Percentiles rank a stretch among this genome's conserved stretches.
Conservation (phyloP, 306 rosid genomes). For the Clitoria ternatea region DNA sequence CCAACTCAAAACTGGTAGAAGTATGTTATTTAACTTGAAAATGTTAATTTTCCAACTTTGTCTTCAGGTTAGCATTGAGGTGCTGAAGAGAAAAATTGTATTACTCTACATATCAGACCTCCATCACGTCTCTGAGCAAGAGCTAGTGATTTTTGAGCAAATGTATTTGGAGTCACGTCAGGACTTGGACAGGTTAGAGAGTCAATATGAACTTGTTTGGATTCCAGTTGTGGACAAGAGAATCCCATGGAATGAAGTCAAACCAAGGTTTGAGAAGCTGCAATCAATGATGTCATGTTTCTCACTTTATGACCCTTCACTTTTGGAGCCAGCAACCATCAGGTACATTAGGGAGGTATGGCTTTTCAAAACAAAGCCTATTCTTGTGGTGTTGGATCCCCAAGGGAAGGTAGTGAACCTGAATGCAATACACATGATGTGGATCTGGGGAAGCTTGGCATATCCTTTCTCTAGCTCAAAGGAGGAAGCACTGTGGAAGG, state of each 20-base stretch:
- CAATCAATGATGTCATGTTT: constrained; percentile 46
- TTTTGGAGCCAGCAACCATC: constrained; percentile 32
- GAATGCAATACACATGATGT: constrained; percentile 71
- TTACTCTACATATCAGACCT: constrained; percentile 53
- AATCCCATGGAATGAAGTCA: background rate
- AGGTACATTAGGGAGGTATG: constrained; percentile 53
- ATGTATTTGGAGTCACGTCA: constrained; percentile 42
- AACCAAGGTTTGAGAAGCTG: constrained; percentile 23
- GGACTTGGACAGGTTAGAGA: constrained; percentile 22
- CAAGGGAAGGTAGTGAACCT: constrained; percentile 47
- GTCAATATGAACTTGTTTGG: constrained; percentile 60
- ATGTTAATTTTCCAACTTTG: background rate
- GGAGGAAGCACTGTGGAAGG: constrained; percentile 58
- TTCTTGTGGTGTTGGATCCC: constrained; percentile 53
- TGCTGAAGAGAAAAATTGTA: constrained; percentile 43
- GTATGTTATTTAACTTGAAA: no score
- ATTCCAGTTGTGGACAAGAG: constrained; percentile 42
- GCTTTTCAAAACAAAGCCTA: constrained; percentile 47
- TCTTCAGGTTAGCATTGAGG: constrained; percentile 45
- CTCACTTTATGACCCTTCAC: constrained; percentile 43
- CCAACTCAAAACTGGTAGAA: background rate
- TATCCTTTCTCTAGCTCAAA: constrained; percentile 48
- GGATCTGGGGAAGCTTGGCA: constrained; percentile 70
- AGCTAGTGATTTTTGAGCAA: constrained; percentile 35
- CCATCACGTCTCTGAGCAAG: constrained; percentile 26